Evolutionary conservation across 1,139 yeast genomes (phyloP).

Genomic region (Trichomonascaceae sp.): DNA sequence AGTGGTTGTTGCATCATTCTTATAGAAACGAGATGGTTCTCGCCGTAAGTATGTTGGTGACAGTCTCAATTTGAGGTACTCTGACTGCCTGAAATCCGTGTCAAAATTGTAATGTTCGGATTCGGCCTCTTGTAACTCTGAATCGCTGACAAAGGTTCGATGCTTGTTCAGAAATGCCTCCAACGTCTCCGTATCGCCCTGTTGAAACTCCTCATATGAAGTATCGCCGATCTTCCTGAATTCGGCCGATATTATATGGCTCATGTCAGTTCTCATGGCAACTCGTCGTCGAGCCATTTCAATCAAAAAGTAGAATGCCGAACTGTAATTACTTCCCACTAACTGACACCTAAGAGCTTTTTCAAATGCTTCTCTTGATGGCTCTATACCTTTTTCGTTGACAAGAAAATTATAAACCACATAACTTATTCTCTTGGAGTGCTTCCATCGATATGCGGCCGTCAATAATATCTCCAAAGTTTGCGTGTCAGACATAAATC

Average conservation of each 20-base stretch:
- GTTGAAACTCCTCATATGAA: constrained; percentile 9
- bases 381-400: constrained; percentile 11
- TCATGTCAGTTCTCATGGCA: constrained; percentile 17
- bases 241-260: constrained; percentile 16
- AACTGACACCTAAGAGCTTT: constrained; percentile 25
- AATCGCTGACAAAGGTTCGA: not conserved
- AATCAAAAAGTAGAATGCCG: constrained; percentile 22
- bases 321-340: constrained; percentile 21
- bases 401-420: constrained; percentile 24
- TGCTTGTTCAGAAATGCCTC: not conserved
- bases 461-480: constrained; percentile 26
- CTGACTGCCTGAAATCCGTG: not conserved
- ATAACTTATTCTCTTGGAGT: constrained; percentile 27
- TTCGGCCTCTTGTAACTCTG: not conserved
- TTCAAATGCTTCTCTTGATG: constrained; percentile 23
- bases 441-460: constrained; percentile 27
- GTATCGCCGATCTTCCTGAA: constrained; percentile 10
- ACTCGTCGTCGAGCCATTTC: constrained; percentile 23
- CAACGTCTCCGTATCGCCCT: not conserved
- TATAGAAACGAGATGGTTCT: not conserved
- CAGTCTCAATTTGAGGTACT: not conserved
- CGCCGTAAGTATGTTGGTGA: not conserved
- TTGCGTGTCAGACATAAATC: not conserved
- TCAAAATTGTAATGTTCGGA: not conserved
- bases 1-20: not conserved